These are phyloP conservation scores for Penicillium sp. DNA, from an alignment of 2,329 filamentous ascomycete species.

Conservation along the genomic window DNA sequence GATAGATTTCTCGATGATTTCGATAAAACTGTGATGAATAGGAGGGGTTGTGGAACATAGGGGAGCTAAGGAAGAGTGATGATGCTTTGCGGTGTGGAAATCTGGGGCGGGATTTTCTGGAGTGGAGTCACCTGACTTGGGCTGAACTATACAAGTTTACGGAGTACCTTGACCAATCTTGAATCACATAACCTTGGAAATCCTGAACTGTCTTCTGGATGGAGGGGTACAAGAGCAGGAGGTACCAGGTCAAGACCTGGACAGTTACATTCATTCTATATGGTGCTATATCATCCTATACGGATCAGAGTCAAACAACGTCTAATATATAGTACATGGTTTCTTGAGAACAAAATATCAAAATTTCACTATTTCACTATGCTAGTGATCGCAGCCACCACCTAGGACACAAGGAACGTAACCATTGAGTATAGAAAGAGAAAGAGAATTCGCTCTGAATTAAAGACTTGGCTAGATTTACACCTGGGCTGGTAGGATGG, in stretches of 20 bases:
- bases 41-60: background rate
- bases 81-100: constrained; percentile 1
- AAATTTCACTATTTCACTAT: background rate
- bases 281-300: background rate
- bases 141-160: background rate
- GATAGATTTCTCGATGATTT: constrained; percentile 6
- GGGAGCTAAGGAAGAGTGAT: background rate
- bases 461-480: constrained; percentile 7
- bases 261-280: too few relatives aligned
- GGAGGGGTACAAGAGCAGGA: too few relatives aligned
- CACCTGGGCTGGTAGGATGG: background rate
- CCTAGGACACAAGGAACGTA: background rate
- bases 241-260: too few relatives aligned
- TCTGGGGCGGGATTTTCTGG: constrained; percentile 1
- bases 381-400: background rate
- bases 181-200: background rate
- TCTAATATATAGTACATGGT: too few relatives aligned
- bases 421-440: background rate
- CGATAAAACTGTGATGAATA: constrained; percentile 1
- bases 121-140: background rate
- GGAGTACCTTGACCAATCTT: too few relatives aligned
- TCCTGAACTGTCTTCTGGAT: background rate
- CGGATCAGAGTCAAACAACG: background rate
- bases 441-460: background rate
- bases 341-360: too few relatives aligned